phyloP scores from a whole-genome alignment of 176 grass and related monocot genomes.

The Thinopyrum elongatum region DNA sequence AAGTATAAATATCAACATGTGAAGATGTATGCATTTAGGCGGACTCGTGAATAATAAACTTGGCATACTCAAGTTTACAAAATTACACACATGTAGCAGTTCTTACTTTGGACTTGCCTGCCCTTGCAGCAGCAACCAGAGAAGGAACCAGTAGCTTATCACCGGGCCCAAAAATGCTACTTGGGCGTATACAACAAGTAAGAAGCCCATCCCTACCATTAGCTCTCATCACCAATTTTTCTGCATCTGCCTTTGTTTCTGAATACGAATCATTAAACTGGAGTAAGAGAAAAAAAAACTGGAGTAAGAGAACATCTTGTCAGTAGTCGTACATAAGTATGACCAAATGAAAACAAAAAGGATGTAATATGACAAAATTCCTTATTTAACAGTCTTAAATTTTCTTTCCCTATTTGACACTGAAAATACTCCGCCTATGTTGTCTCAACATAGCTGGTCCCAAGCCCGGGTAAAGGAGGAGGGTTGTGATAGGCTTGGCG shows the following conservation, averaged over 20 bases:
- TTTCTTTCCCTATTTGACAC: too few relatives aligned
- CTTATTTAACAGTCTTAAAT: too few relatives aligned
- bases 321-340: conserved; percentile 25
- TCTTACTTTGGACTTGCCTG: conserved; percentile 92
- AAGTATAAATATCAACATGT: background rate
- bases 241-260: conserved; percentile 97
- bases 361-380: conserved; percentile 1
- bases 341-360: conserved; percentile 19
- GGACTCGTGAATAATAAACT: background rate
- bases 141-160: conserved; percentile 96
- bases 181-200: conserved; percentile 97
- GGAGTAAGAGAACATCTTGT: conserved; percentile 48
- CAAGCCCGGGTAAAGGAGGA: too few relatives aligned
- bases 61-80: conserved; percentile 12
- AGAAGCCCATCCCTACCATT: conserved; percentile 85
- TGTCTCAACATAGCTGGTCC: too few relatives aligned
- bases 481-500: too few relatives aligned
- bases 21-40: background rate
- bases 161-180: conserved; percentile 98
- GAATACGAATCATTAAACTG: conserved; percentile 99
- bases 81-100: conserved; percentile 7
- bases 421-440: too few relatives aligned
- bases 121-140: conserved; percentile 80
- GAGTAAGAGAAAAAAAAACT: conserved; percentile 74
- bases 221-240: conserved; percentile 84